Evolutionary conservation across 805 yeast species (phyloP).

Genomic region (Spencermartinsiella europaea): DNA sequence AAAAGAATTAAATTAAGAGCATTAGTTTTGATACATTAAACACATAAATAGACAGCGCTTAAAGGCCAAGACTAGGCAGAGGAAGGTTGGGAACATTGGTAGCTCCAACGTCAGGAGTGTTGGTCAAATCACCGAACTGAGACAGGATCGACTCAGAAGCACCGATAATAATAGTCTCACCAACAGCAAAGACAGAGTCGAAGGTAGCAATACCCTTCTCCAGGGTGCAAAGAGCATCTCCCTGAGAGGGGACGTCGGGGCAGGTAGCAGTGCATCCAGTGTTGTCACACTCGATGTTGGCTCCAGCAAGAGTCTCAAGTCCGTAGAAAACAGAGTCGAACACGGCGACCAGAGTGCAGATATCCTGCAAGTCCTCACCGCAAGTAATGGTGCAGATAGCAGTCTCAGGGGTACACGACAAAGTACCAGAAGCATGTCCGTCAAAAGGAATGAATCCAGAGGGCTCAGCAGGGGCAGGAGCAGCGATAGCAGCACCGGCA

Average conservation of each 20-base stretch:
- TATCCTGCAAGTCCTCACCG: conserved; percentile 8
- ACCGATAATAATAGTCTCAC: conserved; percentile 9
- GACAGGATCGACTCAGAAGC: background rate
- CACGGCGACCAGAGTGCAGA: conserved; percentile 12
- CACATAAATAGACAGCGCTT: too few relatives aligned
- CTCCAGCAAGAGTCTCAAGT: conserved; percentile 15
- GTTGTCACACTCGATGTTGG: conserved; percentile 11
- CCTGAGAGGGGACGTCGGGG: conserved; percentile 9
- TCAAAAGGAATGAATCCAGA: background rate
- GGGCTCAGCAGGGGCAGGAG: conserved; percentile 8
- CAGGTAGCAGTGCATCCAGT: conserved; percentile 16
- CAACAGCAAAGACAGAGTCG: conserved; percentile 14
- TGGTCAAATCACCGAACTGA: background rate
- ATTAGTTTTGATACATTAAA: too few relatives aligned
- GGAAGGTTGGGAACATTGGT: background rate
- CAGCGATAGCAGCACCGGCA: conserved; percentile 8
- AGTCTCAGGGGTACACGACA: conserved; percentile 15
- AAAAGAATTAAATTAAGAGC: too few relatives aligned
- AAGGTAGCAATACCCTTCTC: conserved; percentile 10
- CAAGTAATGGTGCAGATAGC: conserved; percentile 14
- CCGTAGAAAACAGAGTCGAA: conserved; percentile 17
- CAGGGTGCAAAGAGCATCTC: conserved; percentile 9
- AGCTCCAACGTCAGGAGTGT: background rate
- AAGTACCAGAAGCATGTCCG: conserved; percentile 5
- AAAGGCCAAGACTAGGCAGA: background rate